Conservation (phyloP, 495 filamentous ascomycete species). For the Amorphotheca resinae region DNA sequence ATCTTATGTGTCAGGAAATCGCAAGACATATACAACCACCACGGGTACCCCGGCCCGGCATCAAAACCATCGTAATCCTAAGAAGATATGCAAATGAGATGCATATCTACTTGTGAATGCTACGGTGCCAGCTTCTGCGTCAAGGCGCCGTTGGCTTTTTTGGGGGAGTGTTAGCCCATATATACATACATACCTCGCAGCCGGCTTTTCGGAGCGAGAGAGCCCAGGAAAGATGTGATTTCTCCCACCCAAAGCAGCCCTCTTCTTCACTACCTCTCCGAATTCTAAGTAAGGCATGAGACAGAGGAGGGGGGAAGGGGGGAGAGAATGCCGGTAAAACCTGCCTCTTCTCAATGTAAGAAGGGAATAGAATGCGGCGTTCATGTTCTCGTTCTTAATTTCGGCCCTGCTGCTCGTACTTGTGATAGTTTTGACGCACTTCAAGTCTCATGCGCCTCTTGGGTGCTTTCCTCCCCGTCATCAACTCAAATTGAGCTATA, state of each 20-base stretch:
- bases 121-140: slow-evolving; percentile 40
- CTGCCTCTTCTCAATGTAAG: too few species aligned
- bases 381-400: too few species aligned
- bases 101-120: slow-evolving; percentile 49
- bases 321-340: too few species aligned
- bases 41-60: slow-evolving; percentile 83
- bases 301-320: not conserved
- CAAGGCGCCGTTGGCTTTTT: slow-evolving; percentile 57
- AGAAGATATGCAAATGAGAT: slow-evolving; percentile 52
- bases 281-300: not conserved
- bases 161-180: slow-evolving; percentile 68
- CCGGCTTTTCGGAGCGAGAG: slow-evolving; percentile 58
- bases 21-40: too few species aligned
- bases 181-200: slow-evolving; percentile 61
- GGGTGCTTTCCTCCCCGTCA: slow-evolving; percentile 72
- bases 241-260: too few species aligned
- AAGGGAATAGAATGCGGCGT: too few species aligned
- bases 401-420: too few species aligned
- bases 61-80: slow-evolving; percentile 56
- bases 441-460: slow-evolving; percentile 59
- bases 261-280: too few species aligned
- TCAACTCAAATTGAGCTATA: slow-evolving; percentile 71
- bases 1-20: too few species aligned
- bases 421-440: slow-evolving; percentile 40
- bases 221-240: slow-evolving; percentile 60